Evolutionary conservation across 1,284 basidiomycete genomes (phyloP).

Genomic region (Ustilago tritici): DNA sequence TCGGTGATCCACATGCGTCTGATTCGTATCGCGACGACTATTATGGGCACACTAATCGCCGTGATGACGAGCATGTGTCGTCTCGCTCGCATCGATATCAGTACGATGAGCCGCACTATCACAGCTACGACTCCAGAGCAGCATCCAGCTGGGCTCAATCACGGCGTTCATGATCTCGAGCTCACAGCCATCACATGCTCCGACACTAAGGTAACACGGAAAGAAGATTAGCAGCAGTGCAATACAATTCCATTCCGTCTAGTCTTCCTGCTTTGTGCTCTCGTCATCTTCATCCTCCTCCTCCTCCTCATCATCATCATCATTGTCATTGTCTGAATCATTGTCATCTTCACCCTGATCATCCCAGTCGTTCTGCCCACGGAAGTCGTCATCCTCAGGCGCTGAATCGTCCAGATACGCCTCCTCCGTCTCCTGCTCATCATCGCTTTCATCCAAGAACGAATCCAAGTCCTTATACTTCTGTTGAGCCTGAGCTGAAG

Average conservation of each 20-base stretch:
- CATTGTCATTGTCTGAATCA: slow-evolving; percentile 24
- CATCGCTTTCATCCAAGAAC: slow-evolving; percentile 63
- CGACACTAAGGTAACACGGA: not conserved
- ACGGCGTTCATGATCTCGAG: not conserved
- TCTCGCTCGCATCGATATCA: not conserved
- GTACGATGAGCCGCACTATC: not conserved
- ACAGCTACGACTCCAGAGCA: not conserved
- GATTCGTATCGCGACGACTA: not conserved
- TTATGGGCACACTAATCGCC: not conserved
- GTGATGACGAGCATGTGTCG: not conserved
- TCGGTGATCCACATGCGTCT: not conserved
- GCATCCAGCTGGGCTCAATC: not conserved
- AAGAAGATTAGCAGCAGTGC: not conserved
- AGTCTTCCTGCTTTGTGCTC: slow-evolving; percentile 17
- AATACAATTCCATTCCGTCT: slow-evolving; percentile 7
- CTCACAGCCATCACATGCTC: not conserved
- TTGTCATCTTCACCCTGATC: slow-evolving; percentile 21
- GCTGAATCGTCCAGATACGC: slow-evolving; percentile 49
- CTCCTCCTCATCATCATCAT: slow-evolving; percentile 22
- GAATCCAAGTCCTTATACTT: slow-evolving; percentile 64
- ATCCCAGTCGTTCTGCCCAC: slow-evolving; percentile 20
- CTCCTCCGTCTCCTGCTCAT: slow-evolving; percentile 37
- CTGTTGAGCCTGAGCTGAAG: slow-evolving; percentile 19
- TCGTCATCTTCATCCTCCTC: slow-evolving; percentile 32
- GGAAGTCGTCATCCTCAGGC: slow-evolving; percentile 58